Evolutionary conservation across 352 stramenopile genomes (phyloP), one percentile per base, ranked within the genome.

Genomic region (Globisporangium middletonii): DNA sequence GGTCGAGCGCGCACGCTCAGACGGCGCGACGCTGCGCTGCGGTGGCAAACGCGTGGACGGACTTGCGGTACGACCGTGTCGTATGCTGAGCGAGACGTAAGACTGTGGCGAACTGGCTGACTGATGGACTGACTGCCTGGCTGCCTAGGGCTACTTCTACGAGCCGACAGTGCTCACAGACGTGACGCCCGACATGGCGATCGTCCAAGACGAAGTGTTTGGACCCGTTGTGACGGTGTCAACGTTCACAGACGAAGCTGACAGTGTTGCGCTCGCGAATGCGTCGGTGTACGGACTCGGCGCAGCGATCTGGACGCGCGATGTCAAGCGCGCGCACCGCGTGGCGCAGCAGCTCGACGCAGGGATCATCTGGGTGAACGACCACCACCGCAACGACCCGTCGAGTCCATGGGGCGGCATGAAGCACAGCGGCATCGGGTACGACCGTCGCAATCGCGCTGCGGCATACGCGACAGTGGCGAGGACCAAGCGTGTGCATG

Each of bases 341-440:
- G 77, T 98, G 50, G 73, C 87, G n/a, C 67, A 93, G 47, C 60
- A 61, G 13, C 64, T 98, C 33, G 80, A 97, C 53, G 77, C 76
- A 50, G 92, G 92, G 28, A 94, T 98, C 42, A 83, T 97, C 49
- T 94, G 90, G 66, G 69, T 98, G 1, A 98, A 97, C 61, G 89
- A 95, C 49, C 82, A 78, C 51, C 73, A 80, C 41, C 73, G 73
- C 23, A 83, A 83, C 50, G 73, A 80, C 46, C 71, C 73, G 33
- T 83, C 73, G 23, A 80, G 71, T 50, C 73, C 77, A 6, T 92
- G 88, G 69, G 82, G 82, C 49, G 82, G 82, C 30, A 80, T 81
- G 60, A 89, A 91, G 60, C 66, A 79, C 49, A 87, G 72, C 52
- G 79, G 82, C 57, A 74, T 87, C 44, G 82, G 82, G 73, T 81